Evolutionary conservation across 257 asterid genomes (phyloP), one percentile per base, ranked within the genome.

Genomic region (Mitragyna speciosa): DNA sequence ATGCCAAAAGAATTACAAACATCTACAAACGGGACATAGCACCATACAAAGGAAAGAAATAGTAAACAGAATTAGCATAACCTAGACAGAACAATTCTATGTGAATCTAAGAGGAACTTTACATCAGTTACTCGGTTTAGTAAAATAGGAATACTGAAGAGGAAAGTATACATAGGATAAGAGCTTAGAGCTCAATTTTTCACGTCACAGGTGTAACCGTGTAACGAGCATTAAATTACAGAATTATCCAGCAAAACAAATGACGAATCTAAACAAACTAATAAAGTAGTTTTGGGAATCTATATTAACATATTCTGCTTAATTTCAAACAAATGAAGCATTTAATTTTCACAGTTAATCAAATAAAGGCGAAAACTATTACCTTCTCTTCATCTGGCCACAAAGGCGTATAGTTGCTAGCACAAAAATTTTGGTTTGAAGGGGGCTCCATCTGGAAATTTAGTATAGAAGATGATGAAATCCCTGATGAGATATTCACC

Each of bases 391-490:
- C 96, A 81, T 89, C 97, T 8, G 87, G 85, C 85, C 87, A 86
- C 58, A 86, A 78, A 39, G 87, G 88, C 36, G 84, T 64, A 68
- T 88, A 88, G 76, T 76, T 88, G 87, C 76, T 83, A 51, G 80
- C 82, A 33, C 80, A 87, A 69, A 81, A 84, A 82, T 84, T 95
- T 95, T 93, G 99, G 97, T 89, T 95, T 91, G 98, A 95, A 95
- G 98, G 98, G 99, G 93, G 98, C 99, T 95, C 99, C 89, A 85
- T 88, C 83, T 83, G 96, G 76, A 80, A 84, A 84, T 82, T 86
- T 49, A 72, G 39, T 36, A 83, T 82, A 68, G 96, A 82, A n/a
- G 95, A 70, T 78, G 91, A 79, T 71, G 91, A 86, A 78, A 90
- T 91, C 72, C 89, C 90, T 12, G 93, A 71, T 76, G 90, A 87